Conservation (phyloP, 2,329 filamentous ascomycete species). For the Cercospora citrullina region DNA sequence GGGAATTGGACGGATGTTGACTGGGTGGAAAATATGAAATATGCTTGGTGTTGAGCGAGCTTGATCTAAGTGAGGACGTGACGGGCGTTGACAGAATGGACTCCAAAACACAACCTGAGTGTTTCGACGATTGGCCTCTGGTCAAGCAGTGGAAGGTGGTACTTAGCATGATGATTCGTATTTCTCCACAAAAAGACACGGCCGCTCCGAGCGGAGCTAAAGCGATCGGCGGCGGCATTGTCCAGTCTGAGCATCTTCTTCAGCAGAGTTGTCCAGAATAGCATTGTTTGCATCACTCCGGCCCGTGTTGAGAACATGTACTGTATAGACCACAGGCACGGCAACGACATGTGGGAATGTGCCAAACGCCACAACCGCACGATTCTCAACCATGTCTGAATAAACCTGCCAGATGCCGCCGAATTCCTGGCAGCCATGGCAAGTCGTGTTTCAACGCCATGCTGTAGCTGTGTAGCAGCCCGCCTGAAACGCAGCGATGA, state of each 20-base stretch:
- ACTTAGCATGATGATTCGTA: conserved; percentile 1
- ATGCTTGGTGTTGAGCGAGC: conserved; percentile 66
- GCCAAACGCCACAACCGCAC: neutral
- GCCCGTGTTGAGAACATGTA: neutral
- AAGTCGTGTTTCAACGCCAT: conserved; percentile 14
- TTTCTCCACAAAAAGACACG: conserved; percentile 5
- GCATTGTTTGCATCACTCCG: neutral
- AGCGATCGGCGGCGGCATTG: conserved; percentile 12
- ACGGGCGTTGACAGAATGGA: neutral
- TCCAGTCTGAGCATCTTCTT: neutral
- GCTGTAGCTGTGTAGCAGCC: conserved; percentile 12
- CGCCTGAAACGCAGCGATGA: neutral
- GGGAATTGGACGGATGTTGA: conserved; percentile 55
- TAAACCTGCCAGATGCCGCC: neutral
- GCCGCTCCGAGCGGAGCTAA: conserved; percentile 7
- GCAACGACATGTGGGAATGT: neutral
- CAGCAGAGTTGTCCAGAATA: neutral
- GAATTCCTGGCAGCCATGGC: conserved; percentile 6
- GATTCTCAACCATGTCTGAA: neutral
- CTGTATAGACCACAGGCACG: neutral
- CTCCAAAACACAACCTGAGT: neutral
- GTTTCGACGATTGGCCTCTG: neutral
- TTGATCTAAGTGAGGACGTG: neutral
- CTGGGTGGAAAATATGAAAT: conserved; percentile 77
- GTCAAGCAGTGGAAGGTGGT: conserved; percentile 7